Evolutionary conservation across 2,329 filamentous ascomycete genomes (phyloP), one percentile per base, ranked within the genome.

Genomic region (Orbilia ellipsospora): DNA sequence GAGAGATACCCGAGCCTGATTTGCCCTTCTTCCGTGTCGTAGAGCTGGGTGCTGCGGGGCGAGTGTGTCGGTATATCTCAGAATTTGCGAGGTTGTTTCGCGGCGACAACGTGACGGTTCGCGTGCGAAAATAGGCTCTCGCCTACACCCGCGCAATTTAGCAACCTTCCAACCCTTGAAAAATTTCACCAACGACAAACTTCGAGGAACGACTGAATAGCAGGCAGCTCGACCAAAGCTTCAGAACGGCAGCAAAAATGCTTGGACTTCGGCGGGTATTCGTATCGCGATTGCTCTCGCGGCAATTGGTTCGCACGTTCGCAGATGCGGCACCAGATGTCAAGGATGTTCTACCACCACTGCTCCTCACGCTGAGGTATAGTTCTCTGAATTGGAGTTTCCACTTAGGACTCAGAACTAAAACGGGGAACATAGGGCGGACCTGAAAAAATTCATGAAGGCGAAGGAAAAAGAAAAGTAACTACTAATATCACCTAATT

Each of bases 381-480:
- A 16, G 15, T 28, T n/a, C 36, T 23, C 28, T 4, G 18, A 59
- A 8, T 13, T 18, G 16, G 48, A 20, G 20, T 2, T 18, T 45
- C 36, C 12, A 54, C 7, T 7, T 18, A 2, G 40, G 23, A 15
- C 16, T 36, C 7, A n/a, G 23, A 28, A 26, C 16, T 59, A 28
- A 59, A 26, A 5, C 5, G 0, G 15, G 16, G 18, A 59, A 15
- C 20, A 44, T 51, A 83, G 82, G 48, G 79, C 79, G 77, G 89
- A 91, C 78, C 84, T 91, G 77, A 91, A 91, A 83, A 82, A 84
- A 8, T 88, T 89, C 57, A 90, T 91, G 89, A 86, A 86, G 72
- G 85, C 85, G 78, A 90, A 90, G 82, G 88, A 91, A 80, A 82
- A 85, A 20, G 76, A 77, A 13, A 78, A 73, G 78, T 78, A 59